phyloP scores from a whole-genome alignment of 805 yeast species.

The Starmerella lactis-condensi region DNA sequence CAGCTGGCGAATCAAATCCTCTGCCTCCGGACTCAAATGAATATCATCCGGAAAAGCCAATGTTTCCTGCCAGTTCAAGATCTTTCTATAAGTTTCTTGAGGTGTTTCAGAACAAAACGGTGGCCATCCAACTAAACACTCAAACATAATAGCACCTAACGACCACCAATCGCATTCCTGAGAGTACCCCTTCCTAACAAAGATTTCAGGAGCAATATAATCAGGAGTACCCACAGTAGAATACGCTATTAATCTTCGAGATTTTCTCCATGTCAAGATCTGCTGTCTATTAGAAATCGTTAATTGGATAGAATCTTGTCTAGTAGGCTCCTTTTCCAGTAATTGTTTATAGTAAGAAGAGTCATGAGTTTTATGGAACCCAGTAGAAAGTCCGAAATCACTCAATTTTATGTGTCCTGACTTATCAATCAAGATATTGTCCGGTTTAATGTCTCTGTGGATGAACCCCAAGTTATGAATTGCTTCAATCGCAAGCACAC shows the following conservation, averaged over 20 bases:
- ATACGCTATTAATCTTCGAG: conserved; percentile 81
- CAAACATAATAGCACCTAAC: conserved; percentile 89
- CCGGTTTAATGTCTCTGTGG: conserved; percentile 95
- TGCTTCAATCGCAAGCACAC: conserved; percentile 87
- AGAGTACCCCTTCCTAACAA: conserved; percentile 82
- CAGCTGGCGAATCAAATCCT: conserved; percentile 61
- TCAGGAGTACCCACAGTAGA: conserved; percentile 95
- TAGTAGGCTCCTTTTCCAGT: conserved; percentile 39
- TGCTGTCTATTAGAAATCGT: conserved; percentile 91
- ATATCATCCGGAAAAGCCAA: conserved; percentile 79
- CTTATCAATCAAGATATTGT: conserved; percentile 75
- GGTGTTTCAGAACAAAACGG: conserved; percentile 92
- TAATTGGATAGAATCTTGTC: conserved; percentile 67
- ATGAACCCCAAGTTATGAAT: conserved; percentile 84
- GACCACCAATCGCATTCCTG: conserved; percentile 99
- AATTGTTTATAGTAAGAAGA: conserved; percentile 68
- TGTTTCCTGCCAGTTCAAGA: conserved; percentile 78
- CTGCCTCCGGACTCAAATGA: conserved; percentile 73
- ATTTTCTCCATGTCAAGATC: conserved; percentile 89
- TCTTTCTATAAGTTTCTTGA: conserved; percentile 81
- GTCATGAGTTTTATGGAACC: conserved; percentile 89
- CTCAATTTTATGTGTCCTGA: conserved; percentile 49
- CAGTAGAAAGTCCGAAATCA: conserved; percentile 72
- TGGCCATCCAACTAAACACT: conserved; percentile 92
- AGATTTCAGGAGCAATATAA: conserved; percentile 89